Evolutionary conservation across 179 eudicot species (phyloP).

Genomic region (Dionaea muscipula): DNA sequence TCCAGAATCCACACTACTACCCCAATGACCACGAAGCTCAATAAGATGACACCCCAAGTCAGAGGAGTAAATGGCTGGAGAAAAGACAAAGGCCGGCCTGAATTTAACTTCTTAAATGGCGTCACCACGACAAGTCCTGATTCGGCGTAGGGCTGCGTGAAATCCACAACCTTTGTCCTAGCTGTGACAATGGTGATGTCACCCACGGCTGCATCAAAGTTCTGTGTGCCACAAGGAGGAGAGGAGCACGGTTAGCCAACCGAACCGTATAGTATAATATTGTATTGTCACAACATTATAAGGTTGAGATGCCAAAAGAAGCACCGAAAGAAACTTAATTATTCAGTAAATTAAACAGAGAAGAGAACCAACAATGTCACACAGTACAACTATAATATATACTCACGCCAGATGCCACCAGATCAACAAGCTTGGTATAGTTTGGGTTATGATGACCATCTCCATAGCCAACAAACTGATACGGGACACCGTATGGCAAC

Average conservation of each 20-base stretch:
- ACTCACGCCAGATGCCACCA: conserved; percentile 65
- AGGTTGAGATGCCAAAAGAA: too few relatives aligned
- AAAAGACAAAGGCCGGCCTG: conserved; percentile 84
- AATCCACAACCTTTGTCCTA: conserved; percentile 74
- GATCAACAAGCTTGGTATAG: conserved; percentile 54
- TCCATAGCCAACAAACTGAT: conserved; percentile 63
- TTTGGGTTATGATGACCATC: conserved; percentile 69
- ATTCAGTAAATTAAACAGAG: too few relatives aligned
- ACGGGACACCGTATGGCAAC: conserved; percentile 78
- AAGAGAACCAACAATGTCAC: too few relatives aligned
- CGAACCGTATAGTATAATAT: too few relatives aligned
- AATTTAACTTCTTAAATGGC: conserved; percentile 47
- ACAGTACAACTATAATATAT: not conserved
- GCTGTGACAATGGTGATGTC: conserved; percentile 79
- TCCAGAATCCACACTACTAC: conserved; percentile 84
- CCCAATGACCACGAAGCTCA: conserved; percentile 56
- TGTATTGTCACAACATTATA: too few relatives aligned
- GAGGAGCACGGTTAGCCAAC: too few relatives aligned
- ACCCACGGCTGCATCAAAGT: conserved; percentile 74
- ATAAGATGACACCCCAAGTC: conserved; percentile 74
- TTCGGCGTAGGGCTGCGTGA: conserved; percentile 75
- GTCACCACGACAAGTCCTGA: conserved; percentile 89
- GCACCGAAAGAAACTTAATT: too few relatives aligned
- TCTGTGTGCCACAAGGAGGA: conserved; percentile 22
- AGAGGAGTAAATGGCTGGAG: conserved; percentile 64